phyloP scores from a whole-genome alignment of 148 eudicot species.

The Linanthus parryae region DNA sequence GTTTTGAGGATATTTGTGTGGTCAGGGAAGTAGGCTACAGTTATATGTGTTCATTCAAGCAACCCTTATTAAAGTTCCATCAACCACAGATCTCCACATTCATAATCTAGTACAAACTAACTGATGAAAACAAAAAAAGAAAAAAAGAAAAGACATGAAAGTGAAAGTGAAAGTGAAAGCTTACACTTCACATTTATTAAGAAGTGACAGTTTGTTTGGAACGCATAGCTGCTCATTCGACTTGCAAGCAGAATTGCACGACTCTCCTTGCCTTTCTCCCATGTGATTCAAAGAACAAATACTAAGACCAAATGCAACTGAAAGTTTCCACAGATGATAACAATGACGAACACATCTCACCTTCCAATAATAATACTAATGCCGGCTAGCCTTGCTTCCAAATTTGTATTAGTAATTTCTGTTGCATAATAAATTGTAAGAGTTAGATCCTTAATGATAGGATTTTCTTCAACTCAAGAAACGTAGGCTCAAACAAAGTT shows the following conservation, averaged over 20 bases:
- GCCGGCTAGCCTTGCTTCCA: conserved; percentile 67
- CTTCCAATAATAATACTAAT: conserved; percentile 75
- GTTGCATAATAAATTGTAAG: conserved; percentile 25
- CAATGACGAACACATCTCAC: conserved; percentile 24
- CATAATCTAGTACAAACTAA: too few relatives aligned
- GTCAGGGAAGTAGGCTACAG: too few relatives aligned
- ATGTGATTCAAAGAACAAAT: conserved; percentile 10
- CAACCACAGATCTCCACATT: background rate
- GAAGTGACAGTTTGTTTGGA: conserved; percentile 62
- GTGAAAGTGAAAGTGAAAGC: conserved; percentile 21
- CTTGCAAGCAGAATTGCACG: conserved; percentile 86
- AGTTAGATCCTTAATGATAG: too few relatives aligned
- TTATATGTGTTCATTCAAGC: too few relatives aligned
- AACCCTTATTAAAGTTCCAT: too few relatives aligned
- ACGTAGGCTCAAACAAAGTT: too few relatives aligned
- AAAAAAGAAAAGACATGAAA: background rate
- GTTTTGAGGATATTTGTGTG: too few relatives aligned
- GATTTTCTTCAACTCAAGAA: too few relatives aligned
- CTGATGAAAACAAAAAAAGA: background rate
- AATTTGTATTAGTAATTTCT: conserved; percentile 44
- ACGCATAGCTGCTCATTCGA: conserved; percentile 71
- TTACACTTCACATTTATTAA: conserved; percentile 88
- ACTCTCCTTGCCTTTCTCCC: conserved; percentile 80
- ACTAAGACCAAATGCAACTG: background rate
- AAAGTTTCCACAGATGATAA: background rate